Conservation (phyloP, 148 eudicot genomes). For the Gaultheria prostrata region DNA sequence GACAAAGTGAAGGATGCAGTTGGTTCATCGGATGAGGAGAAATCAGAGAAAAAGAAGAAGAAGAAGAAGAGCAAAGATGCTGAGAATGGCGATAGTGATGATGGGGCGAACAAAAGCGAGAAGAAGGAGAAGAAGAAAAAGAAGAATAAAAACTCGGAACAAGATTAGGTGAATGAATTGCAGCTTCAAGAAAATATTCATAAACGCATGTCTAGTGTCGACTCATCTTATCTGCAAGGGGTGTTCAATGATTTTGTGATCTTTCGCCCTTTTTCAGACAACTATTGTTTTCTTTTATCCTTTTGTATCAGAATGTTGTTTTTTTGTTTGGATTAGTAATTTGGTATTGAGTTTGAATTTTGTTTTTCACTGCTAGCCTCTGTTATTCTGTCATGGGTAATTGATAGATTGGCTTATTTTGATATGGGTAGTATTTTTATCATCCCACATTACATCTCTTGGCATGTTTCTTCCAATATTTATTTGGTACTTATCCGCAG, state of each 20-base stretch:
- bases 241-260: background rate
- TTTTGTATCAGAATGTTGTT: background rate
- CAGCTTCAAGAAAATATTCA: background rate
- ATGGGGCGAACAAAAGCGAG: slow-evolving; percentile 40
- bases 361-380: background rate
- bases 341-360: background rate
- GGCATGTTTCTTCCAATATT: slow-evolving; percentile 1
- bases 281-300: background rate
- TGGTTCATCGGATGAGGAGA: slow-evolving; percentile 4
- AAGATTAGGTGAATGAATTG: background rate
- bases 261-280: background rate
- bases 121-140: slow-evolving; percentile 33
- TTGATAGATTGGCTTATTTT: background rate
- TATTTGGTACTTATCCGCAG: background rate
- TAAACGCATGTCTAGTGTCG: background rate
- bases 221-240: background rate
- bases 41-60: slow-evolving; percentile 10
- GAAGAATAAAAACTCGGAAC: background rate
- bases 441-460: background rate
- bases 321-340: background rate
- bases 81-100: slow-evolving; percentile 23
- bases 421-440: background rate
- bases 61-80: slow-evolving; percentile 14
- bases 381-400: background rate
- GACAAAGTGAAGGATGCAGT: slow-evolving; percentile 1